Evolutionary conservation across 2,329 filamentous ascomycete genomes (phyloP).

Genomic region (Diaporthe helianthi): DNA sequence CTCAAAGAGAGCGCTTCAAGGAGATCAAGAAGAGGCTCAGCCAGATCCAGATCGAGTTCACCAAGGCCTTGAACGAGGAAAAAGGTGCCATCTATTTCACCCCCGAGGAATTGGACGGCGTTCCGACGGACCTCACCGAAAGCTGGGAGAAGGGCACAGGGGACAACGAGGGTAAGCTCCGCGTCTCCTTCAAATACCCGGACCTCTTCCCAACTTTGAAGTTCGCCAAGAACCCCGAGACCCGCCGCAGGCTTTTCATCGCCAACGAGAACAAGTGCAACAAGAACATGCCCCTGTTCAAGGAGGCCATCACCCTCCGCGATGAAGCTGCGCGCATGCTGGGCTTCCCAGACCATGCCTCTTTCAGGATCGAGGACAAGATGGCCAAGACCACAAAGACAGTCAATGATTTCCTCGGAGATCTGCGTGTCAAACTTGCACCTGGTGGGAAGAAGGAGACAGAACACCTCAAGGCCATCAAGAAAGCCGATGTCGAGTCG

Average conservation of each 20-base stretch:
- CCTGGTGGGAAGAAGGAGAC: constrained; percentile 76
- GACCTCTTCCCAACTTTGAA: constrained; percentile 81
- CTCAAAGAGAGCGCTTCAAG: constrained; percentile 80
- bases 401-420: constrained; percentile 75
- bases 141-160: constrained; percentile 74
- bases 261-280: constrained; percentile 84
- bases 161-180: constrained; percentile 74
- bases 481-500: constrained; percentile 71
- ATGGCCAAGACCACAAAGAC: constrained; percentile 81
- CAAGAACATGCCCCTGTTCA: constrained; percentile 75
- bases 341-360: constrained; percentile 79
- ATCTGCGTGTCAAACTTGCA: constrained; percentile 71
- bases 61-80: constrained; percentile 85
- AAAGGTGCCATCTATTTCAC: constrained; percentile 83
- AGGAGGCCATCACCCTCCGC: constrained; percentile 75
- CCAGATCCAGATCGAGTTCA: constrained; percentile 75
- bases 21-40: constrained; percentile 83
- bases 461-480: constrained; percentile 73
- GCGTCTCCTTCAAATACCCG: constrained; percentile 83
- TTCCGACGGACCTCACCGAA: constrained; percentile 73
- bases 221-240: constrained; percentile 75
- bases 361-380: constrained; percentile 80
- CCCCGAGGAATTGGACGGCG: constrained; percentile 74
- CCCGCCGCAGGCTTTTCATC: constrained; percentile 72
- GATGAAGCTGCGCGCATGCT: constrained; percentile 80